Evolutionary conservation across 371 early-diverging fungal genomes (phyloP).

Genomic region (Nosema bombycis): DNA sequence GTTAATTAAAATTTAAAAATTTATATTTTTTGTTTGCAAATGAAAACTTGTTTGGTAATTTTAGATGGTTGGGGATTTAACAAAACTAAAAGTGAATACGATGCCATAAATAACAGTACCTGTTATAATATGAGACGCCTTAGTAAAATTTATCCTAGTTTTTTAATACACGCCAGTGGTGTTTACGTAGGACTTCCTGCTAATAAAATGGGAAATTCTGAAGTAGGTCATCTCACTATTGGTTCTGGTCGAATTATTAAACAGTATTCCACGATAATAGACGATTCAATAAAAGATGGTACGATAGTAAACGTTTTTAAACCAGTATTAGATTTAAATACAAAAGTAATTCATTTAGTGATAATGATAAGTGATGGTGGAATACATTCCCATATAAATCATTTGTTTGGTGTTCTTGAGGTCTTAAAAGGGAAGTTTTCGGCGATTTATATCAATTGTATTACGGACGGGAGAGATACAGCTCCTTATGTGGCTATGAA

Average conservation of each 20-base stretch:
- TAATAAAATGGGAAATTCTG: slow-evolving; percentile 96
- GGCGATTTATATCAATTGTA: slow-evolving; percentile 82
- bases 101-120: slow-evolving; percentile 37
- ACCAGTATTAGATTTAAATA: slow-evolving; percentile 64
- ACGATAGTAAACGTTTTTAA: slow-evolving; percentile 15
- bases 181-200: slow-evolving; percentile 89
- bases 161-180: slow-evolving; percentile 80
- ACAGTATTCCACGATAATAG: slow-evolving; percentile 70
- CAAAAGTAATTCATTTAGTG: slow-evolving; percentile 73
- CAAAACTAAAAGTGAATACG: slow-evolving; percentile 16
- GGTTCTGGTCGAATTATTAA: slow-evolving; percentile 94
- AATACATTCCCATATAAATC: slow-evolving; percentile 92
- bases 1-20: neutral
- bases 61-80: slow-evolving; percentile 65
- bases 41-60: slow-evolving; percentile 63
- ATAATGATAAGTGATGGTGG: slow-evolving; percentile 92
- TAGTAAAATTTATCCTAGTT: slow-evolving; percentile 57
- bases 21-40: neutral
- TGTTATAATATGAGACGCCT: slow-evolving; percentile 44
- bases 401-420: slow-evolving; percentile 71
- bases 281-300: slow-evolving; percentile 36
- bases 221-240: slow-evolving; percentile 98
- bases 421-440: slow-evolving; percentile 78
- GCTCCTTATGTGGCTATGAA: slow-evolving; percentile 72
- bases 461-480: slow-evolving; percentile 96